Base-by-base conservation (phyloP, 192 early-diverging fungal species). In the Linnemannia elongata region DNA sequence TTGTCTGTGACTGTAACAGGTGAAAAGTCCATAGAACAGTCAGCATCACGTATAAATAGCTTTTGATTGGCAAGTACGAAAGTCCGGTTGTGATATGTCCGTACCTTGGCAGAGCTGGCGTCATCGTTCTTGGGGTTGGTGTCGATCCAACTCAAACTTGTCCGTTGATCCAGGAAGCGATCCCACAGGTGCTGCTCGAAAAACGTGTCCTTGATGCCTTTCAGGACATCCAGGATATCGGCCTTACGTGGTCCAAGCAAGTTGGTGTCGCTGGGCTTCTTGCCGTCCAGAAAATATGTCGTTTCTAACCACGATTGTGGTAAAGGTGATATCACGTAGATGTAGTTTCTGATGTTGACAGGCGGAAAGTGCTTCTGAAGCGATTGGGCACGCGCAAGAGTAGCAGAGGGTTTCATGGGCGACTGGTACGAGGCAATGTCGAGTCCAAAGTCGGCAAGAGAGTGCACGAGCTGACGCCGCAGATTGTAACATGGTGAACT, bases 61-160 rank as follows among this genome's bases (percentile, higher is more conserved):
- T 20, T 76, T 33, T 24, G 18, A 15, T 52, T 5, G 17, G 18
- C 5, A 20, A 17, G 13, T 18, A 52, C 18, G 20, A 52, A 24
- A 13, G 54, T 39, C 72, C 0, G 15, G 2, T 24, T 20, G 7
- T 18, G 39, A 10, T 39, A 10, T n/a, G n/a, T 63, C 20, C 10
- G 36, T 68, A 80, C 78, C 83, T 78, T 79, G 36, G 36, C 39
- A 36, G n/a, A 35, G 6, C 35, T 55, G 12, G 49, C 78, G 22
- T 36, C 9, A 2, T 18, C 27, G 20, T 24, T n/a, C 3, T 55
- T 36, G n/a, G 42, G 20, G 36, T 39, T 81, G 6, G 79, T 81
- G 68, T 87, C 85, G 30, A 87, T 81, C 85, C 85, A 87, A 35
- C 76, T 87, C 35, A 87, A 44, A 55, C 85, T 85, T 12, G 74